A percentile compares a stretch with the other conserved stretches of the same genome.
Evolutionary conservation across 2,329 filamentous ascomycete species (phyloP).

Genomic region (Leptosphaerulina australis): DNA sequence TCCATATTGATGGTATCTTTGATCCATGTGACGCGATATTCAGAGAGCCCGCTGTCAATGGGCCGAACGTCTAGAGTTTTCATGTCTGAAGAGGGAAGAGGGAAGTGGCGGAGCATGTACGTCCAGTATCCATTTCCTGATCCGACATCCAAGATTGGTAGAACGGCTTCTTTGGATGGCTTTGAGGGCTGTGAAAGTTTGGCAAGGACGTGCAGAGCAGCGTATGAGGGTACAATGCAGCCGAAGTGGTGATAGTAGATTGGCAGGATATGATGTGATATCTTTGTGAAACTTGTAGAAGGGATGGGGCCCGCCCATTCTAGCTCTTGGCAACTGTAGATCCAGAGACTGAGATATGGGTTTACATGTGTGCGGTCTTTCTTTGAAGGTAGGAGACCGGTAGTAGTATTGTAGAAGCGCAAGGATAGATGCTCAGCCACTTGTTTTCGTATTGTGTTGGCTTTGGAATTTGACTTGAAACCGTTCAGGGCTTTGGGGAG

Average conservation of each 20-base stretch:
- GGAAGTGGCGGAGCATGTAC: conserved; percentile 72
- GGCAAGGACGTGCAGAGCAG: conserved; percentile 66
- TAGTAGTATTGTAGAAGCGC: conserved; percentile 53
- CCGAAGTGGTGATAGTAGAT: conserved; percentile 81
- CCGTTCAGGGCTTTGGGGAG: conserved; percentile 67
- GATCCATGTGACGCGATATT: conserved; percentile 73
- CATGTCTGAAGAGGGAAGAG: conserved; percentile 61
- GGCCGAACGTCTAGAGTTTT: conserved; percentile 63
- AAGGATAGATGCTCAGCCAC: conserved; percentile 64
- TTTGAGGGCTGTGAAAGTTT: conserved; percentile 53
- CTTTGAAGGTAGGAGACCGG: conserved; percentile 38
- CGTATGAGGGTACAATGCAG: conserved; percentile 72
- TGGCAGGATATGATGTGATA: conserved; percentile 71
- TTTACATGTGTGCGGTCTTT: conserved; percentile 61
- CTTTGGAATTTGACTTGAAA: conserved; percentile 69
- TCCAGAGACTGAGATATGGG: conserved; percentile 71
- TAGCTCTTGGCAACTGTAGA: conserved; percentile 67
- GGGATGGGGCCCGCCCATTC: conserved; percentile 69
- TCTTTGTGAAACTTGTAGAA: conserved; percentile 58
- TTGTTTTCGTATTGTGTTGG: conserved; percentile 64
- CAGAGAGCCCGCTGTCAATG: conserved; percentile 70
- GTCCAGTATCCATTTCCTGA: conserved; percentile 79
- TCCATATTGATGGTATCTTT: conserved; percentile 68
- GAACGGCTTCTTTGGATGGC: conserved; percentile 45
- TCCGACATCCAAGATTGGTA: conserved; percentile 68